Evolutionary conservation across 768 basidiomycete genomes (phyloP).

Genomic region (Sistotremastrum niveocremeum): DNA sequence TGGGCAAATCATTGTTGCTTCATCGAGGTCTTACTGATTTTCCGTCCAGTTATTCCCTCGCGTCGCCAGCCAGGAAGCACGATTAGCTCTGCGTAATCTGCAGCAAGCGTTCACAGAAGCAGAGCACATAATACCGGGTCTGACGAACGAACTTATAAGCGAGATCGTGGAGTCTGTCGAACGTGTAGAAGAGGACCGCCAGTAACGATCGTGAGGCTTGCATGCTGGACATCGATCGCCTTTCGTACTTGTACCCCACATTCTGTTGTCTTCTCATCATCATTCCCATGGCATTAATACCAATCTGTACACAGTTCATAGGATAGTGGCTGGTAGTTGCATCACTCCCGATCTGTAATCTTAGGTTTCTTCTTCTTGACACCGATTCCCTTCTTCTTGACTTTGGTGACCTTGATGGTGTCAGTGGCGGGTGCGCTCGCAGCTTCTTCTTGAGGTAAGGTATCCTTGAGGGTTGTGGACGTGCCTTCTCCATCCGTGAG

Average conservation of each 20-base stretch:
- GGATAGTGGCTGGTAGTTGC: no score
- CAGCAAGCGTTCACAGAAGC: conserved; percentile 91
- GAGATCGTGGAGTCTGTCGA: conserved; percentile 92
- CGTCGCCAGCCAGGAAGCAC: conserved; percentile 85
- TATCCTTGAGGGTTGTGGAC: no score
- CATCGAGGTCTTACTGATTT: background rate
- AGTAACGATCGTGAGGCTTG: no score
- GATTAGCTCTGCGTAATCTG: conserved; percentile 70
- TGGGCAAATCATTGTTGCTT: conserved; percentile 26
- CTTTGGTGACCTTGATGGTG: conserved; percentile 61
- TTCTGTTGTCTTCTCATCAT: background rate
- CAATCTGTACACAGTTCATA: background rate
- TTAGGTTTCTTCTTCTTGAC: conserved; percentile 60
- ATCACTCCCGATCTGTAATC: background rate
- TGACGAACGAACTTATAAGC: conserved; percentile 83
- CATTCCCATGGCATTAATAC: background rate
- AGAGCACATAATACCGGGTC: conserved; percentile 89
- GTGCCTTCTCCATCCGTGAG: no score
- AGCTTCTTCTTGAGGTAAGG: conserved; percentile 28
- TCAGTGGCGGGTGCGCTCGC: conserved; percentile 46
- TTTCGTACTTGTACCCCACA: no score
- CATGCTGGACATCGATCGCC: no score
- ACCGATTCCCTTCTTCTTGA: conserved; percentile 44
- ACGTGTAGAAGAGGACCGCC: conserved; percentile 65
- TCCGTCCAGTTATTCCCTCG: conserved; percentile 68